Percentiles rank a stretch among this genome's conserved stretches.
Evolutionary conservation across 1,284 basidiomycete genomes (phyloP).

Genomic region (Trametes hirsuta): DNA sequence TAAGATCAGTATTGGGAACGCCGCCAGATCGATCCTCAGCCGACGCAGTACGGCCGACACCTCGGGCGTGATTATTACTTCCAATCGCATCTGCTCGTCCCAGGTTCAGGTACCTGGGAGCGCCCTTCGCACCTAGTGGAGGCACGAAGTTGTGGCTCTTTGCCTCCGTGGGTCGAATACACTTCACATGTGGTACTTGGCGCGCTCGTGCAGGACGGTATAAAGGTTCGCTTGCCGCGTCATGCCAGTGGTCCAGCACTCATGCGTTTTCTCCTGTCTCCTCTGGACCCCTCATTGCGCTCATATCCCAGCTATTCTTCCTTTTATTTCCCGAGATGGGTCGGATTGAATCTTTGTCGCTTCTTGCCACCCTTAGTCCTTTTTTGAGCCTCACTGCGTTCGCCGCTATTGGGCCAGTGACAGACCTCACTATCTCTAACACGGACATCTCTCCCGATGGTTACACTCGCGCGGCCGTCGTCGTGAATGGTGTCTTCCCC

Average conservation of each 20-base stretch:
- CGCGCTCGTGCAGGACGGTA: background rate
- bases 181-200: too few species aligned
- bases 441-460: conserved; percentile 29
- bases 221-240: background rate
- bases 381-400: background rate
- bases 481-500: conserved; percentile 28
- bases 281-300: background rate
- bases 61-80: too few species aligned
- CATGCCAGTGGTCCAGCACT: background rate
- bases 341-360: background rate
- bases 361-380: background rate
- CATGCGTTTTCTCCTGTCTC: background rate
- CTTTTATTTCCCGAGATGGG: background rate
- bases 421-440: conserved; percentile 25
- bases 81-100: too few species aligned
- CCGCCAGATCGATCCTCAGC: too few species aligned
- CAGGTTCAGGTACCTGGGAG: too few species aligned
- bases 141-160: too few species aligned
- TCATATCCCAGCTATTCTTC: background rate
- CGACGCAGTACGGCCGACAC: too few species aligned
- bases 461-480: conserved; percentile 24
- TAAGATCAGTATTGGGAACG: too few species aligned
- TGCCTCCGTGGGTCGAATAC: too few species aligned
- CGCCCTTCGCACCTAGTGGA: too few species aligned
- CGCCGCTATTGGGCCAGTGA: conserved; percentile 21